phyloP scores from a whole-genome alignment of 345 rosid species.

The Aethionema arabicum region DNA sequence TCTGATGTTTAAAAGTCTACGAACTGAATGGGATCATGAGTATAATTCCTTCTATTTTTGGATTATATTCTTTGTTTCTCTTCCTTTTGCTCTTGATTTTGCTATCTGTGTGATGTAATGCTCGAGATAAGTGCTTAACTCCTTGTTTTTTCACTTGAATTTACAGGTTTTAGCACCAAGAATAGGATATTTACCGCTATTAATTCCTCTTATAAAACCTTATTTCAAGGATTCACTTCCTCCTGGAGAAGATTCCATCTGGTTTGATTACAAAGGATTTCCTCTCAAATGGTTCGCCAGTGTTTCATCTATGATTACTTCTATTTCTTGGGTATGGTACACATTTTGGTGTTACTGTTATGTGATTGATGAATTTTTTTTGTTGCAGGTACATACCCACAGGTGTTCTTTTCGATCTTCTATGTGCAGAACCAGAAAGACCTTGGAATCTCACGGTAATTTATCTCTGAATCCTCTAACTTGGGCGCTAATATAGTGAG shows the following conservation, averaged over 20 bases:
- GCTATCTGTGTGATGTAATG: background rate
- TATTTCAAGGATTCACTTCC: conserved; percentile 79
- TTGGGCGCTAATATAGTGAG: background rate
- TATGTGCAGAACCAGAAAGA: conserved; percentile 80
- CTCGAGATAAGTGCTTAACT: conserved; percentile 6
- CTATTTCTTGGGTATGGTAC: background rate
- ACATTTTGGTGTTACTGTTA: conserved; percentile 8
- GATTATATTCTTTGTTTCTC: too few relatives aligned
- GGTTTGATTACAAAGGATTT: conserved; percentile 91
- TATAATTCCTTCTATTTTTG: too few relatives aligned
- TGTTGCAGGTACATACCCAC: conserved; percentile 80
- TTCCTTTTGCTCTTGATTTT: background rate
- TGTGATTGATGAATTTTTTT: conserved; percentile 13
- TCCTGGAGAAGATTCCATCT: conserved; percentile 77
- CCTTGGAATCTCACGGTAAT: conserved; percentile 94
- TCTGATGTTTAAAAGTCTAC: too few relatives aligned
- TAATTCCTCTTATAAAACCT: conserved; percentile 65
- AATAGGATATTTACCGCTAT: conserved; percentile 79
- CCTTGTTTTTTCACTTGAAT: background rate
- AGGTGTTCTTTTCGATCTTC: conserved; percentile 90
- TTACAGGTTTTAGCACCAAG: conserved; percentile 70
- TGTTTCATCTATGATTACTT: background rate
- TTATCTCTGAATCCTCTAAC: background rate
- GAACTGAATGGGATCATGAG: too few relatives aligned
- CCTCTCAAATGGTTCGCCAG: conserved; percentile 75